Base-by-base conservation (phyloP, 1,284 basidiomycete genomes). In the Cutaneotrichosporon mucoides region DNA sequence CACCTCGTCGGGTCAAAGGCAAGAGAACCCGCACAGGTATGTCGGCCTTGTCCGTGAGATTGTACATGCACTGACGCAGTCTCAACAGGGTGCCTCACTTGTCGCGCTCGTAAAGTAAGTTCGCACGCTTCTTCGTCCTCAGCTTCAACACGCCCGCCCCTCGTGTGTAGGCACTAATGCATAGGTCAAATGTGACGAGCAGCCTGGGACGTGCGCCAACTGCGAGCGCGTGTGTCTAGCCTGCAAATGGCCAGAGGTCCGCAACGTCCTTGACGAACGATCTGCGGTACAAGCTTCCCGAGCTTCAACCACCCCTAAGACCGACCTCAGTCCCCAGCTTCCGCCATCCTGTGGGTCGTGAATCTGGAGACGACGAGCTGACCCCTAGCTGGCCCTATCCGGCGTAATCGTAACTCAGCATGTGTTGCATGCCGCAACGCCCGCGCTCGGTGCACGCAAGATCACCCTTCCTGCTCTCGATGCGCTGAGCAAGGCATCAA, bases 151-250 rank as follows among this genome's bases (percentile, higher is more conserved):
- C 24, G 24, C 24, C 24, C 24, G 24, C 24, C 24, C 24, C 24
- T 24, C 24, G 24, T 24, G 24, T 24, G 24, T 24, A 24, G 24
- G 24, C 24, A 24, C 24, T 50, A 33, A 47, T n/a, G 5, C 24
- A 41, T 13, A 66, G 65, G 61, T 66, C 42, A 67, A 67, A 51
- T 67, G 66, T 41, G 66, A 67, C 38, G 66, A 67, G 38, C 50
- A 55, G 12, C 64, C 66, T 1, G 66, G 62, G 0, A 64, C 55
- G 1, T 67, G 66, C 38, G 57, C 53, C 40, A 67, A 67, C 51
- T 67, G 66, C 60, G 59, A 63, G 54, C 59, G 64, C 8, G 60
- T 66, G 9, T 47, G 59, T 11, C 49, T 66, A 3, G 60, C 50
- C 6, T 67, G 66, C 55, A 49, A 56, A 3, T 67, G 66, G 66